Evolutionary conservation across 2,329 filamentous ascomycete genomes (phyloP).

Genomic region (Chaetoscypha palmicola): DNA sequence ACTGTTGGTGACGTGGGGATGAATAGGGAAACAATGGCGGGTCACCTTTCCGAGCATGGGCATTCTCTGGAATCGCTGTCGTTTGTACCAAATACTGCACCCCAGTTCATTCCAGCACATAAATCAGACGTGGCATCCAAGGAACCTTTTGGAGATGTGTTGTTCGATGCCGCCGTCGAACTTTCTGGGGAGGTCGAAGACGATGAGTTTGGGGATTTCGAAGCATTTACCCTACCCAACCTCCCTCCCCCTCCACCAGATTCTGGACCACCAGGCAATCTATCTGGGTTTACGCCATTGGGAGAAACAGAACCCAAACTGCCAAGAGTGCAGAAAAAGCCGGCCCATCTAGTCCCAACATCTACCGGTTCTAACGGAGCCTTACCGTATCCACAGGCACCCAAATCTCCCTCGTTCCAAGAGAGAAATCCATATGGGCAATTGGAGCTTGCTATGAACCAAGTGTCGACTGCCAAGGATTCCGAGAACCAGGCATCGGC

Average conservation of each 20-base stretch:
- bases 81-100: constrained; percentile 3
- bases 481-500: constrained; percentile 29
- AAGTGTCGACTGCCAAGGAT: constrained; percentile 29
- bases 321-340: constrained; percentile 29
- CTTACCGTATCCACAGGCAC: constrained; percentile 39
- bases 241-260: constrained; percentile 20
- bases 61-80: constrained; percentile 10
- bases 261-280: constrained; percentile 9
- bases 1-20: constrained; percentile 10
- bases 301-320: constrained; percentile 27
- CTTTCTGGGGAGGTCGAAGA: constrained; percentile 33
- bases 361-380: constrained; percentile 24
- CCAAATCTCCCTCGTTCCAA: constrained; percentile 47
- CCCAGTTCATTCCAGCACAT: too few relatives aligned
- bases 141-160: constrained; percentile 23
- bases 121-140: constrained; percentile 8
- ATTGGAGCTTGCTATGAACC: constrained; percentile 41
- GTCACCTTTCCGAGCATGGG: constrained; percentile 23
- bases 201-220: constrained; percentile 63
- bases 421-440: constrained; percentile 46
- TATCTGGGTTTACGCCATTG: constrained; percentile 29
- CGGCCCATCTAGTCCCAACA: constrained; percentile 30
- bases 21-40: constrained; percentile 22
- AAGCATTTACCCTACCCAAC: constrained; percentile 39
- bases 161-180: constrained; percentile 35